Conservation (phyloP, 306 rosid species). For the Hylodesmum podocarpum region DNA sequence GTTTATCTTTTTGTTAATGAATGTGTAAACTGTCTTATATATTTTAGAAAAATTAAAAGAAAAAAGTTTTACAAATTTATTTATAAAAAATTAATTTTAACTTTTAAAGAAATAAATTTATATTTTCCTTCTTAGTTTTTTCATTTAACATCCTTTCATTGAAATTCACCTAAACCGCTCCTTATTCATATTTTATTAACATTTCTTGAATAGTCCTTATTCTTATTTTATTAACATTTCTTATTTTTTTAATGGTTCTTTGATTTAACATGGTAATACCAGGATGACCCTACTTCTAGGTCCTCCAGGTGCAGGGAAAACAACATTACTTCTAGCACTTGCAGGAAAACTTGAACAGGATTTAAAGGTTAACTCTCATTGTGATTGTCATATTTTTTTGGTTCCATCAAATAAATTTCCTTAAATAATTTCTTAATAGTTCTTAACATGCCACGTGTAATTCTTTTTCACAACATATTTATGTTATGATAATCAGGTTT, state of each 20-base stretch:
- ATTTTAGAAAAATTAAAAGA: too few relatives aligned
- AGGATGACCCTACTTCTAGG: slow-evolving; percentile 81
- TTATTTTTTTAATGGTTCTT: neutral
- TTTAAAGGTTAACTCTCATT: slow-evolving; percentile 47
- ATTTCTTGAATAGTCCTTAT: too few relatives aligned
- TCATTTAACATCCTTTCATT: too few relatives aligned
- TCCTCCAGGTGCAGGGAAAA: slow-evolving; percentile 76
- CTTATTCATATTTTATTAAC: too few relatives aligned
- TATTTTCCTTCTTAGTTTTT: too few relatives aligned
- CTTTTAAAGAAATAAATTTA: too few relatives aligned
- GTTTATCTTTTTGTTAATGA: too few relatives aligned
- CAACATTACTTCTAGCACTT: slow-evolving; percentile 64
- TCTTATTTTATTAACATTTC: neutral
- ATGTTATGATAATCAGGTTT: slow-evolving; percentile 34
- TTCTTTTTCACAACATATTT: neutral
- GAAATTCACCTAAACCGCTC: too few relatives aligned
- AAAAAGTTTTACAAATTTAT: too few relatives aligned
- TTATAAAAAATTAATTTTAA: too few relatives aligned
- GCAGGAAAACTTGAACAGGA: slow-evolving; percentile 63
- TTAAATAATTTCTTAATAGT: neutral
- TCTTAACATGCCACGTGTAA: neutral
- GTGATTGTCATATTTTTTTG: neutral
- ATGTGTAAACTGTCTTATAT: too few relatives aligned
- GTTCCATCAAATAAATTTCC: neutral
- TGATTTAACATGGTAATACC: neutral